Conservation (phyloP, 2,329 filamentous ascomycete genomes). For the Cytospora schulzeri region DNA sequence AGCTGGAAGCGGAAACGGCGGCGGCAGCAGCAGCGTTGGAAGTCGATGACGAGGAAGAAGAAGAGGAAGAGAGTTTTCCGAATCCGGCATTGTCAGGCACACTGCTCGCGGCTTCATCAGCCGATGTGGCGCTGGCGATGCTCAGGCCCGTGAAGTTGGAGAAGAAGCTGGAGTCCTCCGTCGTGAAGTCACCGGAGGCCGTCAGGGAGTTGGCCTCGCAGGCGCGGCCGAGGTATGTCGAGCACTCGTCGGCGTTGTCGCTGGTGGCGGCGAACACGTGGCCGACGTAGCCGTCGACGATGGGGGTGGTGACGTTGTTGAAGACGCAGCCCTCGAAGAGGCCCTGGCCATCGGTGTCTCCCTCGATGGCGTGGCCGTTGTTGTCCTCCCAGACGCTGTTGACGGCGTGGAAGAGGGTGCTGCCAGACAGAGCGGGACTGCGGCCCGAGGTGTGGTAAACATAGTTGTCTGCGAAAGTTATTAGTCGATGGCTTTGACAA, state of each 20-base stretch:
- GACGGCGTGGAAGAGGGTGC: constrained; percentile 58
- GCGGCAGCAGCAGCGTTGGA: too few relatives aligned
- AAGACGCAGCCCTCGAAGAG: constrained; percentile 61
- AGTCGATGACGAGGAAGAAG: too few relatives aligned
- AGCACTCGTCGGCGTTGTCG: constrained; percentile 37
- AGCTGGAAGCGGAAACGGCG: too few relatives aligned
- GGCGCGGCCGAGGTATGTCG: constrained; percentile 46
- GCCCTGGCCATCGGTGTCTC: constrained; percentile 45
- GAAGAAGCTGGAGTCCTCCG: constrained; percentile 2
- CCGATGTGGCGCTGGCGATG: background rate
- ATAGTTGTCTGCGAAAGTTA: constrained; percentile 47
- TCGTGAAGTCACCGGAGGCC: background rate
- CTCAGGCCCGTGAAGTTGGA: constrained; percentile 8
- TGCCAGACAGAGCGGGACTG: constrained; percentile 58
- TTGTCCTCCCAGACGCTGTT: constrained; percentile 63
- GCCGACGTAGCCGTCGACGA: constrained; percentile 36
- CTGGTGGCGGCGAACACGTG: constrained; percentile 27
- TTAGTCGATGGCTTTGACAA: too few relatives aligned
- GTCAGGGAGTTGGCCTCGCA: constrained; percentile 51
- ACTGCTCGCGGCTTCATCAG: background rate
- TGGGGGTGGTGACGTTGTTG: constrained; percentile 51
- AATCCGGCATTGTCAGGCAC: constrained; percentile 10
- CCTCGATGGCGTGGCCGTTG: constrained; percentile 59
- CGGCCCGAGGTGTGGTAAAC: constrained; percentile 60
- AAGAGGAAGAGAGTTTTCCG: constrained; percentile 1